Evolutionary conservation across 2,329 filamentous ascomycete species (phyloP).

Genomic region (Aspergillus sp.): DNA sequence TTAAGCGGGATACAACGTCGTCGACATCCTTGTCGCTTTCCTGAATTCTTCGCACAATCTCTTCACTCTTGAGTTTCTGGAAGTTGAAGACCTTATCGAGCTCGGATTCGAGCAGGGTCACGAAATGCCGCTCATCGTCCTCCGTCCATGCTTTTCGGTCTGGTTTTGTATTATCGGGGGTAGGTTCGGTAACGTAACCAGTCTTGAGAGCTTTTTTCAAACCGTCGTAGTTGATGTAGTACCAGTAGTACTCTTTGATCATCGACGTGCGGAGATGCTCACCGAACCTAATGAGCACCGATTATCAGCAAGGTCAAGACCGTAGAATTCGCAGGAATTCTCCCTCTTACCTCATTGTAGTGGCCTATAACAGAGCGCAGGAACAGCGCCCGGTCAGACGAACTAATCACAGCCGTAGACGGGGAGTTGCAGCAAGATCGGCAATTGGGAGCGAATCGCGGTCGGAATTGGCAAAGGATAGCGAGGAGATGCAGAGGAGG

Average conservation of each 20-base stretch:
- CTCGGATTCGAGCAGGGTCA: conserved; percentile 82
- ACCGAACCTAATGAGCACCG: conserved; percentile 66
- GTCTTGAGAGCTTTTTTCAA: conserved; percentile 85
- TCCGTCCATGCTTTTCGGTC: conserved; percentile 75
- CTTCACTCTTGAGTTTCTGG: conserved; percentile 94
- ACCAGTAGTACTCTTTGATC: conserved; percentile 96
- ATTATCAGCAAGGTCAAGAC: conserved; percentile 15
- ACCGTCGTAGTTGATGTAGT: conserved; percentile 97
- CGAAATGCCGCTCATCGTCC: conserved; percentile 87
- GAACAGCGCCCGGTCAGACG: not conserved
- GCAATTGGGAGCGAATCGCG: not conserved
- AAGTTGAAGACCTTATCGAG: conserved; percentile 98
- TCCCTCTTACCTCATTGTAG: conserved; percentile 22
- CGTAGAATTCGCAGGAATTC: not conserved
- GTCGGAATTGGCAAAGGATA: not conserved
- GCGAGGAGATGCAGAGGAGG: not conserved
- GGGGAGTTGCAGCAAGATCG: not conserved
- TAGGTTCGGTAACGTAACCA: conserved; percentile 58
- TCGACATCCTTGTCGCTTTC: conserved; percentile 85
- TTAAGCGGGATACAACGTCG: conserved; percentile 76
- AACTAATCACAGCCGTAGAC: not conserved
- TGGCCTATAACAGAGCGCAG: not conserved
- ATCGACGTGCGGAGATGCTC: conserved; percentile 94
- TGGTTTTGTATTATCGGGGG: conserved; percentile 47
- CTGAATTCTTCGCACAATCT: conserved; percentile 88